These are phyloP conservation scores for Teunomyces pallodes DNA, from an alignment of 805 yeast genomes.

Conservation along the genomic window DNA sequence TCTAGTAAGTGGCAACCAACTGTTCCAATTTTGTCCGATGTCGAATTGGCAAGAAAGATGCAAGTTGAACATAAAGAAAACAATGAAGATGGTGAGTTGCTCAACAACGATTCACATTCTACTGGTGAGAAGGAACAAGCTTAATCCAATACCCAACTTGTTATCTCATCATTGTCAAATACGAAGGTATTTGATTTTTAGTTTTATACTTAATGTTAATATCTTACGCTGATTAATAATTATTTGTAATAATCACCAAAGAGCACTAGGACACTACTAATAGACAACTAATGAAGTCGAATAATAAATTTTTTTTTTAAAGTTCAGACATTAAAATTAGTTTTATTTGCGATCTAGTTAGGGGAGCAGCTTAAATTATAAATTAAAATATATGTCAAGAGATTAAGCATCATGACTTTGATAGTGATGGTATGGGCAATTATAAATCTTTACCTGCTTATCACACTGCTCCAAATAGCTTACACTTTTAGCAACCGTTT, in stretches of 20 bases:
- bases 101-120: conserved; percentile 3
- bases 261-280: no score
- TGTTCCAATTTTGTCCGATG: conserved; percentile 38
- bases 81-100: conserved; percentile 17
- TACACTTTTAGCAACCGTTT: conserved; percentile 10
- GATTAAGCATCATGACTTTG: background rate
- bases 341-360: background rate
- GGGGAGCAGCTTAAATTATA: background rate
- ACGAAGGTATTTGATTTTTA: background rate
- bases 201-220: background rate
- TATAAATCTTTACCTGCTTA: conserved; percentile 8
- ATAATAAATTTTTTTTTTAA: no score
- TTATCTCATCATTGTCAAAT: background rate
- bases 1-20: conserved; percentile 37
- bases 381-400: background rate
- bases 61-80: conserved; percentile 34
- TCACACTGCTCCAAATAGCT: conserved; percentile 11
- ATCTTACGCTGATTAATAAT: background rate
- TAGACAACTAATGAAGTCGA: no score
- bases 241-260: no score
- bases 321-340: no score
- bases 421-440: conserved; percentile 7
- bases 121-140: conserved; percentile 10
- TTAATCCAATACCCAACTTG: background rate
- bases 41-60: conserved; percentile 36